Percentiles rank a stretch among this genome's conserved stretches.
These are phyloP conservation scores for Rachicladosporium sp. DNA, from an alignment of 2,329 filamentous ascomycete genomes.

Conservation along the genomic window DNA sequence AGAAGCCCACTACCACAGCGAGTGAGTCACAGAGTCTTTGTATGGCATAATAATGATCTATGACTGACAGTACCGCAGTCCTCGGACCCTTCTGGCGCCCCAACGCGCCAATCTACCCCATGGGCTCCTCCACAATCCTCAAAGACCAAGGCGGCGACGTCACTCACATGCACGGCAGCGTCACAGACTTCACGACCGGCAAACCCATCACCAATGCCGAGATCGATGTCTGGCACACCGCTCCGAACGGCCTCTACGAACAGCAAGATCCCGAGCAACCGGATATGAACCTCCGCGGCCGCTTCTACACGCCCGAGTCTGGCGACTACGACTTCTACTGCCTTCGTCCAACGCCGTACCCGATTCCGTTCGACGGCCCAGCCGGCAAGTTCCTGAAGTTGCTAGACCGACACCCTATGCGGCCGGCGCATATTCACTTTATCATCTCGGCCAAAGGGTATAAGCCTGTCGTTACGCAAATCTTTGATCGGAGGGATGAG, in stretches of 20 bases:
- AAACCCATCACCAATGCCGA: constrained; percentile 52
- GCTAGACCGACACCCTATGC: constrained; percentile 48
- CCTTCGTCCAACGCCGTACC: constrained; percentile 35
- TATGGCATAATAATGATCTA: too few relatives aligned
- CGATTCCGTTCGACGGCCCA: constrained; percentile 43
- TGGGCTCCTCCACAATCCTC: constrained; percentile 54
- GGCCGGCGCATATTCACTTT: constrained; percentile 51
- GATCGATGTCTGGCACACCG: constrained; percentile 71
- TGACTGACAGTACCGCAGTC: constrained; percentile 36
- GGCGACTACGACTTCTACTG: constrained; percentile 46
- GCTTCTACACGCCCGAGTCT: constrained; percentile 53
- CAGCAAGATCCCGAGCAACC: constrained; percentile 60
- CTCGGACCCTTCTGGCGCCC: constrained; percentile 76
- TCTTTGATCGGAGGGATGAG: constrained; percentile 56
- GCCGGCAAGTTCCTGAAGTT: constrained; percentile 45
- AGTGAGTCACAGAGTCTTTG: too few relatives aligned
- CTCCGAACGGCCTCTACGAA: constrained; percentile 55
- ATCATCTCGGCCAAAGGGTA: constrained; percentile 45
- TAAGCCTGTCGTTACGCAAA: constrained; percentile 62
- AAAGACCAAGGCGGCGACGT: constrained; percentile 40
- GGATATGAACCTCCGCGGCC: constrained; percentile 63
- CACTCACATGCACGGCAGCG: constrained; percentile 52
- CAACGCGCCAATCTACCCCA: constrained; percentile 56
- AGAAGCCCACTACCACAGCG: constrained; percentile 55
- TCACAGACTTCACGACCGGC: constrained; percentile 47